phyloP scores from a whole-genome alignment of 2,329 filamentous ascomycete species.

The Endoconidiophora polonica region DNA sequence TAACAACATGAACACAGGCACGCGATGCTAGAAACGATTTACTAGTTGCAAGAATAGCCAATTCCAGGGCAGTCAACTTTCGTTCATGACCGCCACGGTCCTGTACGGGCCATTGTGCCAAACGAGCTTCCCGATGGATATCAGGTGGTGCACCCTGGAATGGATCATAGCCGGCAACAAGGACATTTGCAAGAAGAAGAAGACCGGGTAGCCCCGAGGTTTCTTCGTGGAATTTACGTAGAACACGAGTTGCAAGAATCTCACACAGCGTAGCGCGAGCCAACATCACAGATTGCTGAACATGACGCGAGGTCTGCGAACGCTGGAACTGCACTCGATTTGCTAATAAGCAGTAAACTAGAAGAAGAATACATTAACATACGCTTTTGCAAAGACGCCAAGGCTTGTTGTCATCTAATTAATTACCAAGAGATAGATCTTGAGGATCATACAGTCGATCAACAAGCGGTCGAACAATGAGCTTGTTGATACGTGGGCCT shows the following conservation, averaged over 20 bases:
- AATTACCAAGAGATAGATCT: conserved; percentile 41
- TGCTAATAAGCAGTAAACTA: conserved; percentile 55
- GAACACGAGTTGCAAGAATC: conserved; percentile 46
- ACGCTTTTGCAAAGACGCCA: neutral
- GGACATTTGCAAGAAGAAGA: conserved; percentile 46
- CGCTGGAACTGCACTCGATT: conserved; percentile 54
- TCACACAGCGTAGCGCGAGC: conserved; percentile 54
- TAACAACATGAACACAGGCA: conserved; percentile 52
- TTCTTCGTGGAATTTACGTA: conserved; percentile 53
- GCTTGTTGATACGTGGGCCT: conserved; percentile 45
- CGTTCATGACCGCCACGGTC: conserved; percentile 26
- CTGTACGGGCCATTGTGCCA: conserved; percentile 23
- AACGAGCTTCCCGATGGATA: conserved; percentile 32
- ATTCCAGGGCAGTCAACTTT: conserved; percentile 51
- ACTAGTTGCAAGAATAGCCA: conserved; percentile 55
- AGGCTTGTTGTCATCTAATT: conserved; percentile 7
- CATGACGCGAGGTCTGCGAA: conserved; percentile 41
- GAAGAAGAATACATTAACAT: neutral
- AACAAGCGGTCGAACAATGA: conserved; percentile 46
- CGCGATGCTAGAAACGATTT: conserved; percentile 50
- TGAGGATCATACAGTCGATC: conserved; percentile 44
- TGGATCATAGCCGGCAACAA: conserved; percentile 12
- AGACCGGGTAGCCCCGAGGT: conserved; percentile 45
- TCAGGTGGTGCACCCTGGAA: conserved; percentile 11
- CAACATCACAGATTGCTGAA: conserved; percentile 52